These are phyloP conservation scores for Aspergillus puulaauensis DNA, from an alignment of 2,329 filamentous ascomycete species.

Conservation along the genomic window DNA sequence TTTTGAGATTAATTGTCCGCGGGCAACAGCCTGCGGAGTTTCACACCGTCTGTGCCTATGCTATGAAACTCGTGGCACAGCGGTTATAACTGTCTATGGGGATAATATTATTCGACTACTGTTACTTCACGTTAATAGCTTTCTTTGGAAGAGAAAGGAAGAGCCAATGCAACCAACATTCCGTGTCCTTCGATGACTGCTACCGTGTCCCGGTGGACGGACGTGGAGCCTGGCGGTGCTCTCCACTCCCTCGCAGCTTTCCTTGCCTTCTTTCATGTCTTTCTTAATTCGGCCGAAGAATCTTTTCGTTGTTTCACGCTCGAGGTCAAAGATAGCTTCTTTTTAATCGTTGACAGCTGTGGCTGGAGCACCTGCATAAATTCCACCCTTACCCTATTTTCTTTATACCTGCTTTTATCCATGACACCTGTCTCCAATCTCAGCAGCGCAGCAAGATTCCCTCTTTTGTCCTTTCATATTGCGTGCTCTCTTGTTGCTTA, in stretches of 20 bases:
- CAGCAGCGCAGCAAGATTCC: constrained; percentile 43
- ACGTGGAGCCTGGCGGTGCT: constrained; percentile 19
- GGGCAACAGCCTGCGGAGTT: constrained; percentile 24
- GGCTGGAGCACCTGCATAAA: constrained; percentile 27
- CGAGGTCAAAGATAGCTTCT: constrained; percentile 32
- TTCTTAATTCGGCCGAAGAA: constrained; percentile 21
- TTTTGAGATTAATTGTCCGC: constrained; percentile 26
- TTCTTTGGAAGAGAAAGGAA: constrained; percentile 28
- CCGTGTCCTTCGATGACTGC: constrained; percentile 27
- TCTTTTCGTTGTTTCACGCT: constrained; percentile 19
- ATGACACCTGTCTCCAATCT: constrained; percentile 34
- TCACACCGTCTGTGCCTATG: constrained; percentile 36
- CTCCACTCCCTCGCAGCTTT: constrained; percentile 18
- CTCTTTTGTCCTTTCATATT: constrained; percentile 35
- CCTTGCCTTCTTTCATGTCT: constrained; percentile 21
- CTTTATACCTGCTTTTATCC: constrained; percentile 23
- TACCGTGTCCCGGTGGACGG: constrained; percentile 14
- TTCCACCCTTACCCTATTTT: constrained; percentile 20
- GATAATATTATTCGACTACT: constrained; percentile 39
- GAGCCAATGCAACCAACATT: constrained; percentile 33
- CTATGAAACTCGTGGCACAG: constrained; percentile 36
- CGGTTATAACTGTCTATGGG: constrained; percentile 37
- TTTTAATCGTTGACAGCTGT: constrained; percentile 33
- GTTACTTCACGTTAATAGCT: constrained; percentile 43
- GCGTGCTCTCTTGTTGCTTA: constrained; percentile 28